Base-by-base conservation (phyloP, 2,329 filamentous ascomycete genomes). In the Hymenoscyphus scutula region DNA sequence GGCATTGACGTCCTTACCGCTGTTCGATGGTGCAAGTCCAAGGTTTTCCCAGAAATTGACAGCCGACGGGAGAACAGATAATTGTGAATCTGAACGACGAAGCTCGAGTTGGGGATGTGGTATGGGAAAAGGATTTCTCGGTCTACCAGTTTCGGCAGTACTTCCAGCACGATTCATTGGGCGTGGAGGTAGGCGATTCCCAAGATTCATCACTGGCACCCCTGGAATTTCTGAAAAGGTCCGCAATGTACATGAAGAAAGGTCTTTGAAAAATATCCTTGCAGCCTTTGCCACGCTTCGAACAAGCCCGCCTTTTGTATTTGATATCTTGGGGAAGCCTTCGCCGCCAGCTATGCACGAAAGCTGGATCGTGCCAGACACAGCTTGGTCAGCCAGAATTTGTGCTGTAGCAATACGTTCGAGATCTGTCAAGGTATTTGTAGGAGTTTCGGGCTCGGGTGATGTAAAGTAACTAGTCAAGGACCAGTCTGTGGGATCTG, bases 21-120 rank as follows among this genome's bases (percentile, higher is more conserved):
- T 89, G 63, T 85, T 85, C 8, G 85, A 84, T 3, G 91, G 91
- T 1, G 85, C 85, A 1, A 96, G 80, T 0, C 90, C 89, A 19
- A 96, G 78, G 55, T 88, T 87, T 72, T 95, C 91, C 92, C 91
- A 96, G 71, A 95, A 96, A 0, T 82, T 78, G 23, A 94, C 78
- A 0, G 90, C 89, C 0, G 90, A 84, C 1, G 91, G 89, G 25
- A 94, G 79, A 45, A 96, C 80, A 11, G 92, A 91, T 61, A 92
- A 82, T 56, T 83, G 84, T 1, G 82, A 81, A 45, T 92, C 89
- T 23, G 86, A 84, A 59, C 91, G 82, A 56, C 88, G 87, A 11
- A 96, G 79, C 67, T 91, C 87, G 41, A 95, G 78, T 70, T 90
- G 88, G 1, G 91, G 90, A 0, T 86, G 79, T 1, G 84, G 82